Conservation (phyloP, 2,329 filamentous ascomycete species). For the Ascocoryne sarcoides region DNA sequence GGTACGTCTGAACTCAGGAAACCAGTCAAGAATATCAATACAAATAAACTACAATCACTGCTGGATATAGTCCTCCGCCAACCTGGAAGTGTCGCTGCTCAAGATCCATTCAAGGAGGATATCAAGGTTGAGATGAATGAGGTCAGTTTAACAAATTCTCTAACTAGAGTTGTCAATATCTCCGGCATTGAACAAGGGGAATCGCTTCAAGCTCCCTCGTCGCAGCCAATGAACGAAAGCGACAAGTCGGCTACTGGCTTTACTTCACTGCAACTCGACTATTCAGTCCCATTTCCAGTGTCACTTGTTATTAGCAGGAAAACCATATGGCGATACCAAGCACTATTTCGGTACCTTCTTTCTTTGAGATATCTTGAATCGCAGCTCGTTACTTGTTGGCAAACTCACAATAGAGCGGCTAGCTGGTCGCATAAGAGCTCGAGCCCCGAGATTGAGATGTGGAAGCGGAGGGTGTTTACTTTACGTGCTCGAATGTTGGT, state of each 20-base stretch:
- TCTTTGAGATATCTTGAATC: constrained; percentile 85
- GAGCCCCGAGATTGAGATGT: constrained; percentile 68
- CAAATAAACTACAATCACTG: constrained; percentile 85
- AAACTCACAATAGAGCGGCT: constrained; percentile 72
- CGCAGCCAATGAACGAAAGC: constrained; percentile 58
- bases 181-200: constrained; percentile 91
- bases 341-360: constrained; percentile 88
- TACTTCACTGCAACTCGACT: constrained; percentile 89
- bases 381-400: constrained; percentile 80
- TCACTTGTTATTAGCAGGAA: constrained; percentile 93
- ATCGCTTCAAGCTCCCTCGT: constrained; percentile 62
- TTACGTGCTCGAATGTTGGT: constrained; percentile 89
- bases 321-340: constrained; percentile 93
- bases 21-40: constrained; percentile 79
- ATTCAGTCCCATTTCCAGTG: constrained; percentile 86
- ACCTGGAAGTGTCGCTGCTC: constrained; percentile 83
- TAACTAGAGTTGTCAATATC: constrained; percentile 95
- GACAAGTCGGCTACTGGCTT: constrained; percentile 86
- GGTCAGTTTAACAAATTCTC: constrained; percentile 80
- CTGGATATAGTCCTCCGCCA: constrained; percentile 96
- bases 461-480: constrained; percentile 91
- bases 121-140: constrained; percentile 98
- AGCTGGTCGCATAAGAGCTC: constrained; percentile 78
- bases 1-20: constrained; percentile 84
- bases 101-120: constrained; percentile 97